Evolutionary conservation across 179 eudicot species (phyloP).

Genomic region (Beta macrorhiza): DNA sequence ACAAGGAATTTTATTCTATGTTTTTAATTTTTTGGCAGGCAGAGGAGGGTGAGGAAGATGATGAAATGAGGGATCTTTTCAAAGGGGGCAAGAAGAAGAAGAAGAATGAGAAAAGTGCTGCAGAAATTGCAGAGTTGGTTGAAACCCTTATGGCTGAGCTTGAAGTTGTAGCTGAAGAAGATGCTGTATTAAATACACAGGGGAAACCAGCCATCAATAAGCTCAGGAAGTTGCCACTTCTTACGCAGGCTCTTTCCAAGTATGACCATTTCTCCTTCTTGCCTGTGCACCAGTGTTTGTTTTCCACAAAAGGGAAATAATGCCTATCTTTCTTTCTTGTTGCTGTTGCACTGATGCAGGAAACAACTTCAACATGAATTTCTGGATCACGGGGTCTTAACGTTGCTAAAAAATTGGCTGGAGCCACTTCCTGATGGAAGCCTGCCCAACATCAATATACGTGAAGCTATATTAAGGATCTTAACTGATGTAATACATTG

Average conservation of each 20-base stretch:
- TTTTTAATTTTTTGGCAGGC: background rate
- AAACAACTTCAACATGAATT: slow-evolving; percentile 86
- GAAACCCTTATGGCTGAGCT: slow-evolving; percentile 86
- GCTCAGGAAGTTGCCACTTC: slow-evolving; percentile 77
- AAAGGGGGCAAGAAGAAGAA: slow-evolving; percentile 45
- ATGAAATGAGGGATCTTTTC: slow-evolving; percentile 18
- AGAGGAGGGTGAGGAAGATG: slow-evolving; percentile 22
- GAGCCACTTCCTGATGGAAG: slow-evolving; percentile 94
- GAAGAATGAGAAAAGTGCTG: slow-evolving; percentile 82
- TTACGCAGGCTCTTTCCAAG: slow-evolving; percentile 78
- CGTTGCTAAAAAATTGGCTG: slow-evolving; percentile 73
- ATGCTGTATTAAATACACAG: slow-evolving; percentile 64
- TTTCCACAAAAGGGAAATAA: background rate
- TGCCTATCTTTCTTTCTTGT: background rate
- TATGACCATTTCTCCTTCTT: slow-evolving; percentile 18
- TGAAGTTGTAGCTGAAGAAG: slow-evolving; percentile 82
- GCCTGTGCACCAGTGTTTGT: background rate
- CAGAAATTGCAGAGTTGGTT: slow-evolving; percentile 67
- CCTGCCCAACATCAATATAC: slow-evolving; percentile 75
- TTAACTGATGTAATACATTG: slow-evolving; percentile 57
- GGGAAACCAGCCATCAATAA: slow-evolving; percentile 84
- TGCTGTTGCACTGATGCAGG: slow-evolving; percentile 42
- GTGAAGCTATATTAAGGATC: slow-evolving; percentile 68
- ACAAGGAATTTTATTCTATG: background rate
- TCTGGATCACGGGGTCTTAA: slow-evolving; percentile 79